phyloP scores from a whole-genome alignment of 2,329 filamentous ascomycete species.

The Thelonectria blattea region DNA sequence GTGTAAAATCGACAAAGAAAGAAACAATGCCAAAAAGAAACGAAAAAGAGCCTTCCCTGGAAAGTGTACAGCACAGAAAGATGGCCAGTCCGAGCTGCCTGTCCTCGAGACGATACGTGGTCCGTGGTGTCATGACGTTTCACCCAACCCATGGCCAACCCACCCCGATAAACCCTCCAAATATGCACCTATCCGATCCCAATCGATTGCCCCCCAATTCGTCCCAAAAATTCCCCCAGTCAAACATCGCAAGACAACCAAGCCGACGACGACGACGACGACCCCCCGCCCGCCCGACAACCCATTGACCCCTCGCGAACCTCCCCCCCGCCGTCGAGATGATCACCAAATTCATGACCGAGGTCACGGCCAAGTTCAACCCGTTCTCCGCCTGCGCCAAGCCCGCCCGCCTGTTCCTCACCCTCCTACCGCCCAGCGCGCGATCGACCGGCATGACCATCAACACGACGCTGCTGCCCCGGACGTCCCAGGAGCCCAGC shows the following conservation, averaged over 20 bases:
- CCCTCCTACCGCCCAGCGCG: constrained; percentile 80
- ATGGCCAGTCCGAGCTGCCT: constrained; percentile 12
- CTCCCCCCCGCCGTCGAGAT: constrained; percentile 54
- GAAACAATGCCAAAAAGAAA: background rate
- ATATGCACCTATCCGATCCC: constrained; percentile 35
- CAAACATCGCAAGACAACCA: constrained; percentile 19
- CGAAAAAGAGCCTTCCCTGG: background rate
- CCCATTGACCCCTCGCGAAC: constrained; percentile 14
- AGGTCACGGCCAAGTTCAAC: constrained; percentile 87
- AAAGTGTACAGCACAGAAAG: background rate
- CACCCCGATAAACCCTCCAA: constrained; percentile 24
- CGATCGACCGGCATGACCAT: constrained; percentile 77
- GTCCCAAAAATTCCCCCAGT: constrained; percentile 30
- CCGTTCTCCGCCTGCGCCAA: constrained; percentile 83
- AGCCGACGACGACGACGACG: background rate
- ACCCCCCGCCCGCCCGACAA: background rate
- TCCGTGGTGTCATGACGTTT: constrained; percentile 36
- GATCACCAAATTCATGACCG: constrained; percentile 87
- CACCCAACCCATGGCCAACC: constrained; percentile 5
- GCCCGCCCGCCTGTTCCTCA: constrained; percentile 86
- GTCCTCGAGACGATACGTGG: constrained; percentile 33
- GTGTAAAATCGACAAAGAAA: too few species aligned
- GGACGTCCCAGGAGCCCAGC: constrained; percentile 70
- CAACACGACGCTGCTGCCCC: constrained; percentile 76
- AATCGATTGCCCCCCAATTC: background rate